Evolutionary conservation across 129 eudicot genomes (phyloP).

Genomic region (Escallonia herrerae): DNA sequence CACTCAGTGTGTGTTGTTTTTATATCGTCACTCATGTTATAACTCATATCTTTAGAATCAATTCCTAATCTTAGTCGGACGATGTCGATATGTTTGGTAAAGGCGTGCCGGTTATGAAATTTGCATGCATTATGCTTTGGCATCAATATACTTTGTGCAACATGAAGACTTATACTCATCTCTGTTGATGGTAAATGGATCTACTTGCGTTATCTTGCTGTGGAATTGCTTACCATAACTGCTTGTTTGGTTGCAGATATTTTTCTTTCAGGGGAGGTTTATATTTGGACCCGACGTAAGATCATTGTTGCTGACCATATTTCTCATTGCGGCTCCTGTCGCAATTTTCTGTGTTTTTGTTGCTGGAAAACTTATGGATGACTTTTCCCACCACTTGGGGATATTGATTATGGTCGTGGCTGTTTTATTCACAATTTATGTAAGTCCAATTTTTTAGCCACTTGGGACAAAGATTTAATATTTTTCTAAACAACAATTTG

Average conservation of each 20-base stretch:
- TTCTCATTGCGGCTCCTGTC: constrained; percentile 83
- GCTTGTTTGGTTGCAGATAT: constrained; percentile 54
- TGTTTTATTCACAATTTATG: constrained; percentile 63
- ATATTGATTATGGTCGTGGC: constrained; percentile 67
- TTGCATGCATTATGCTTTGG: not conserved
- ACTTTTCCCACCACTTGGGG: constrained; percentile 57
- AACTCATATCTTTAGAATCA: too few species aligned
- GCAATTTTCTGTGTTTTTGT: constrained; percentile 80
- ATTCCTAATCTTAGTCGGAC: too few species aligned
- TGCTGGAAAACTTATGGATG: constrained; percentile 74
- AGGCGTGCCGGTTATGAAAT: not conserved
- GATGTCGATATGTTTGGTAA: not conserved
- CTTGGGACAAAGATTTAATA: too few species aligned
- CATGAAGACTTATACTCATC: not conserved
- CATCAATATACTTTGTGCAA: not conserved
- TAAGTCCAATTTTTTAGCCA: constrained; percentile 27
- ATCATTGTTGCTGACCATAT: constrained; percentile 79
- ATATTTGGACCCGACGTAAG: constrained; percentile 98
- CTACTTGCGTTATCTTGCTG: not conserved
- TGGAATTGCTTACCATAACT: not conserved
- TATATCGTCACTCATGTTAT: too few species aligned
- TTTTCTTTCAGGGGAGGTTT: constrained; percentile 80
- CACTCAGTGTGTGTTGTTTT: too few species aligned
- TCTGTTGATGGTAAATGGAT: not conserved
- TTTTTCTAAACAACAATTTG: too few species aligned